Conservation (phyloP, 768 basidiomycete species). For the Paxillus ammoniavirescens region DNA sequence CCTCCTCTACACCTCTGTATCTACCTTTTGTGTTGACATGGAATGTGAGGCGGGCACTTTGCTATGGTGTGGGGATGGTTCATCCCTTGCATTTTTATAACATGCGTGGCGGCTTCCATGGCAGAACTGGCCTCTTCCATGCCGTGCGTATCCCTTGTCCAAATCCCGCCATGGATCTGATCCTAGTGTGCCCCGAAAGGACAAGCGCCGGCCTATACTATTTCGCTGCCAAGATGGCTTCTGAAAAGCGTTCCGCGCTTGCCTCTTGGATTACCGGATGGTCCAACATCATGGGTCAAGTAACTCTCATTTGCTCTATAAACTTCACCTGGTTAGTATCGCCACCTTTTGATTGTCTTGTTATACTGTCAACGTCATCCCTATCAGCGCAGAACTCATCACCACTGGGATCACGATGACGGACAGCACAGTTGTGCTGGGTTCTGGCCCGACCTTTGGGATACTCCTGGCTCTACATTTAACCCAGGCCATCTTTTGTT, state of each 20-base stretch:
- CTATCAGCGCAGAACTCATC: constrained; percentile 17
- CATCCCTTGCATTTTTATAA: constrained; percentile 19
- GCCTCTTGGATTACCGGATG: constrained; percentile 29
- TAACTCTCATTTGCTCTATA: constrained; percentile 26
- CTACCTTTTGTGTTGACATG: neutral
- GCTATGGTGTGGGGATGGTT: constrained; percentile 25
- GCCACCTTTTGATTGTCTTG: neutral
- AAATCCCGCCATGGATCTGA: neutral
- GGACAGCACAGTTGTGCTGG: constrained; percentile 15
- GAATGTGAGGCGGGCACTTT: constrained; percentile 19
- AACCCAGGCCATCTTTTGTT: constrained; percentile 20
- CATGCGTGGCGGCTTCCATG: constrained; percentile 19
- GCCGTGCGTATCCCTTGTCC: constrained; percentile 13
- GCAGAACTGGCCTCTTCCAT: constrained; percentile 20
- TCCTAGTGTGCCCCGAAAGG: neutral
- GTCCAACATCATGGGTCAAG: constrained; percentile 27
- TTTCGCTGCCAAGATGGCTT: constrained; percentile 28
- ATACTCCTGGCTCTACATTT: constrained; percentile 20
- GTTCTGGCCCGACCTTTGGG: constrained; percentile 20
- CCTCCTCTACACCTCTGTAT: neutral
- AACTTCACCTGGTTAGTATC: constrained; percentile 18
- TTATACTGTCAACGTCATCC: neutral
- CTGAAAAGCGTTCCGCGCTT: constrained; percentile 23
- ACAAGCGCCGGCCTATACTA: constrained; percentile 29
- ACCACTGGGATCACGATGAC: constrained; percentile 20